These are phyloP conservation scores for Entomortierella beljakovae DNA, from an alignment of 192 early-diverging fungal species.

Conservation along the genomic window DNA sequence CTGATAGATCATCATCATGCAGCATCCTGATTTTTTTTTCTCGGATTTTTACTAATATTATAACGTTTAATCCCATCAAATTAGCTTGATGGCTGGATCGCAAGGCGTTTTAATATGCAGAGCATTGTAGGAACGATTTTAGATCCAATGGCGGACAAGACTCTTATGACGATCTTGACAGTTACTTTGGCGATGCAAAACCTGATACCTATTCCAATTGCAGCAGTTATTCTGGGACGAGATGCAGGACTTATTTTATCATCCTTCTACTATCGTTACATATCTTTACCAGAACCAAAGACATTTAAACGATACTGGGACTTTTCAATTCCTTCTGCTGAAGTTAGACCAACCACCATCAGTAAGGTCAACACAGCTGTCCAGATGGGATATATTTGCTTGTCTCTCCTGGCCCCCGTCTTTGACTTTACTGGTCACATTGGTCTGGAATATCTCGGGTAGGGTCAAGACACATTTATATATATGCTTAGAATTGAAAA, in stretches of 20 bases:
- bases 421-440: conserved; percentile 71
- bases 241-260: conserved; percentile 84
- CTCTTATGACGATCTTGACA: conserved; percentile 90
- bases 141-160: conserved; percentile 95
- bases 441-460: conserved; percentile 74
- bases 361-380: conserved; percentile 93
- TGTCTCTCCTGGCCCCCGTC: conserved; percentile 78
- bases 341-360: conserved; percentile 88
- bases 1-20: background rate
- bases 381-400: conserved; percentile 85
- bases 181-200: conserved; percentile 77
- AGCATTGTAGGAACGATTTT: conserved; percentile 89
- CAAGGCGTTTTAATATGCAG: conserved; percentile 86
- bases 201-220: conserved; percentile 81
- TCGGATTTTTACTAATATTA: background rate
- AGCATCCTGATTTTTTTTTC: background rate
- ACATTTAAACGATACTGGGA: conserved; percentile 88
- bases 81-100: conserved; percentile 88
- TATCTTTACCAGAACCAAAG: conserved; percentile 88
- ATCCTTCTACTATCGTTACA: conserved; percentile 88
- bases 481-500: background rate
- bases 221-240: conserved; percentile 84
- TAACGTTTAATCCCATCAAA: background rate
- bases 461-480: conserved; percentile 2
- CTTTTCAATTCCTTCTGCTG: conserved; percentile 88